These are phyloP conservation scores for Stereum hirsutum DNA, from an alignment of 1,284 basidiomycete genomes.

Conservation along the genomic window DNA sequence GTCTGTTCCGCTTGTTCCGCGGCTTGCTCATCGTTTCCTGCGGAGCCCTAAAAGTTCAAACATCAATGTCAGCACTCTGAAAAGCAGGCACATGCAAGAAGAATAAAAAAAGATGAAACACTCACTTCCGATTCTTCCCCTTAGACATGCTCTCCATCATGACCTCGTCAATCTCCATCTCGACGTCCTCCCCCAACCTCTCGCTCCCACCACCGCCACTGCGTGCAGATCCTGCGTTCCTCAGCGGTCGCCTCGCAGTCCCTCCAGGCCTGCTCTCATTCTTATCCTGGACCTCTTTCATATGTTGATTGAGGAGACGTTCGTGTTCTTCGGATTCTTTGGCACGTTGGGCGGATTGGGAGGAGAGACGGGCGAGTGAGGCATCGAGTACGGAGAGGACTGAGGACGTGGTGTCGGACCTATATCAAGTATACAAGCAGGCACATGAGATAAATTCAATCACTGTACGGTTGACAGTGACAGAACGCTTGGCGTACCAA, in stretches of 20 bases:
- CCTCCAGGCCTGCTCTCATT: constrained; percentile 24
- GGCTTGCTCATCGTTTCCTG: constrained; percentile 10
- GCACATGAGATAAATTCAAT: no score
- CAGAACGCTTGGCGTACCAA: constrained; percentile 60
- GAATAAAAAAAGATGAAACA: no score
- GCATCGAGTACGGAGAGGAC: constrained; percentile 47
- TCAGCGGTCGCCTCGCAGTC: constrained; percentile 11
- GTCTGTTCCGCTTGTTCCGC: constrained; percentile 10
- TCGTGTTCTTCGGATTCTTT: constrained; percentile 38
- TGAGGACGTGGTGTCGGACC: constrained; percentile 67
- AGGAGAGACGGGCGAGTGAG: constrained; percentile 38
- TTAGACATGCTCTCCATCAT: constrained; percentile 26
- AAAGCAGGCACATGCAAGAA: no score
- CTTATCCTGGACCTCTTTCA: constrained; percentile 48
- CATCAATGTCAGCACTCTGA: no score
- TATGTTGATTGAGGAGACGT: constrained; percentile 28
- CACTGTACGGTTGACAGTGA: no score
- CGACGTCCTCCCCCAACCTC: constrained; percentile 26
- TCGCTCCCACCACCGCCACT: constrained; percentile 20
- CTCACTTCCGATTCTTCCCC: constrained; percentile 46
- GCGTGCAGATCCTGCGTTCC: no score
- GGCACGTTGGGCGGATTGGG: constrained; percentile 24
- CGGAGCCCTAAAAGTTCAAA: constrained; percentile 5
- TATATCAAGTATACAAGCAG: no score
- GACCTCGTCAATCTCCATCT: constrained; percentile 43